These are phyloP conservation scores for Candida maesae DNA, from an alignment of 805 yeast genomes.

Conservation along the genomic window DNA sequence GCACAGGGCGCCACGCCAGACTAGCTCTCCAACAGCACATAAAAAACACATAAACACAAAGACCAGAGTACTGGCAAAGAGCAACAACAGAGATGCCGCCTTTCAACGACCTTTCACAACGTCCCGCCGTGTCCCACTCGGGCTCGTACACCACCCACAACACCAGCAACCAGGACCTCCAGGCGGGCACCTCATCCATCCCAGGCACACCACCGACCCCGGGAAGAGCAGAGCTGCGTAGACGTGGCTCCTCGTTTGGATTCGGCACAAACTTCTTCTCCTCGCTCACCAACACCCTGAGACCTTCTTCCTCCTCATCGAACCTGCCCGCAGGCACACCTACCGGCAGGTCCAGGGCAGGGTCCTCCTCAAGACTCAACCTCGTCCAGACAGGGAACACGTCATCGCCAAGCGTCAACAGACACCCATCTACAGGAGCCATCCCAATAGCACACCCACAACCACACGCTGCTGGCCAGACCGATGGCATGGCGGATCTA, in stretches of 20 bases:
- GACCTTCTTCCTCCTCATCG: conserved; percentile 25
- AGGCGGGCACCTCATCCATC: background rate
- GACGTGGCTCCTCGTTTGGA: conserved; percentile 28
- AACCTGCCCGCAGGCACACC: conserved; percentile 8
- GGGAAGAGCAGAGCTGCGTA: conserved; percentile 14
- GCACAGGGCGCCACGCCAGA: no score
- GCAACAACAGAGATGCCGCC: background rate
- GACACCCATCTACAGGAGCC: conserved; percentile 5
- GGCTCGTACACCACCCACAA: conserved; percentile 6
- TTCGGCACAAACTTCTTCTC: conserved; percentile 26
- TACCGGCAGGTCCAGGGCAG: conserved; percentile 25
- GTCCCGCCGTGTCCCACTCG: conserved; percentile 8
- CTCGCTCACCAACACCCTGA: conserved; percentile 24
- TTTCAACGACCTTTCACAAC: conserved; percentile 1
- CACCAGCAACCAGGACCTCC: conserved; percentile 1
- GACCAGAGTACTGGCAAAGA: background rate
- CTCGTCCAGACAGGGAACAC: conserved; percentile 12
- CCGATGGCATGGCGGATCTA: conserved; percentile 6
- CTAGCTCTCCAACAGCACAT: background rate
- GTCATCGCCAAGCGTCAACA: conserved; percentile 12
- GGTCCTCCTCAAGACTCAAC: conserved; percentile 25
- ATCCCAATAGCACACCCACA: conserved; percentile 7
- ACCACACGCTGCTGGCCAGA: background rate
- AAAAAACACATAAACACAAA: background rate
- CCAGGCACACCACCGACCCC: conserved; percentile 5